phyloP scores from a whole-genome alignment of 2,329 filamentous ascomycete species.

The Thermochaetoides dissita region DNA sequence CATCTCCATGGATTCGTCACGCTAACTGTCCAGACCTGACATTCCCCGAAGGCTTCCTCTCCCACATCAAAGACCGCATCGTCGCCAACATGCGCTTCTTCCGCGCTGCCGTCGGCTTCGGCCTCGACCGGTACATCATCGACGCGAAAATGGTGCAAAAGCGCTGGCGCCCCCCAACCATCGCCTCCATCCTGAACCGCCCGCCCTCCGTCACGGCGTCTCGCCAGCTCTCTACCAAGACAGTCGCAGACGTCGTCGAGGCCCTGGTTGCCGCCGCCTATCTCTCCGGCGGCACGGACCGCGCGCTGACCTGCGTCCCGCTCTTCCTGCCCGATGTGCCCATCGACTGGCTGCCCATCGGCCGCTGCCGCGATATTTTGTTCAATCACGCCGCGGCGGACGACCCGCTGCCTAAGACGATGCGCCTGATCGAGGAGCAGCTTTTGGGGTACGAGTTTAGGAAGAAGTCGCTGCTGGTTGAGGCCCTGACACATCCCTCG shows the following conservation, averaged over 20 bases:
- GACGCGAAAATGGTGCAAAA: conserved; percentile 49
- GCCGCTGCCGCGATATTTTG: conserved; percentile 27
- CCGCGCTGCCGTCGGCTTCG: conserved; percentile 45
- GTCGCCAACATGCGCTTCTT: conserved; percentile 66
- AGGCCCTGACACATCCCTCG: conserved; percentile 71
- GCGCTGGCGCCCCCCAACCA: conserved; percentile 59
- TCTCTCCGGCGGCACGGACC: conserved; percentile 50
- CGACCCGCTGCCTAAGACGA: conserved; percentile 24
- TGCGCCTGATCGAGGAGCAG: conserved; percentile 39
- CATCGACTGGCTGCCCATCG: conserved; percentile 36
- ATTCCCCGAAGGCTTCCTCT: conserved; percentile 68
- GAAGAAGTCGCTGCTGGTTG: conserved; percentile 53
- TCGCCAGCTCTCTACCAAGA: conserved; percentile 54
- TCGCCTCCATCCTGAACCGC: conserved; percentile 22
- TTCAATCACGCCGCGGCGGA: conserved; percentile 26
- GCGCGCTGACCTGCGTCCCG: conserved; percentile 49
- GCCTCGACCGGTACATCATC: conserved; percentile 61
- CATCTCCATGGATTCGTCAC: background rate
- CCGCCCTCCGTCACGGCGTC: conserved; percentile 11
- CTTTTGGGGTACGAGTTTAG: conserved; percentile 60
- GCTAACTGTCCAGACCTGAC: conserved; percentile 33
- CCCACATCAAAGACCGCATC: conserved; percentile 50
- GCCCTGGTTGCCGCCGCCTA: conserved; percentile 67
- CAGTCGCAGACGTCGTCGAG: conserved; percentile 76
- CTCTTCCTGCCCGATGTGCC: conserved; percentile 45